Base-by-base conservation (phyloP, 2,329 filamentous ascomycete species). In the Annulohypoxylon truncatum region DNA sequence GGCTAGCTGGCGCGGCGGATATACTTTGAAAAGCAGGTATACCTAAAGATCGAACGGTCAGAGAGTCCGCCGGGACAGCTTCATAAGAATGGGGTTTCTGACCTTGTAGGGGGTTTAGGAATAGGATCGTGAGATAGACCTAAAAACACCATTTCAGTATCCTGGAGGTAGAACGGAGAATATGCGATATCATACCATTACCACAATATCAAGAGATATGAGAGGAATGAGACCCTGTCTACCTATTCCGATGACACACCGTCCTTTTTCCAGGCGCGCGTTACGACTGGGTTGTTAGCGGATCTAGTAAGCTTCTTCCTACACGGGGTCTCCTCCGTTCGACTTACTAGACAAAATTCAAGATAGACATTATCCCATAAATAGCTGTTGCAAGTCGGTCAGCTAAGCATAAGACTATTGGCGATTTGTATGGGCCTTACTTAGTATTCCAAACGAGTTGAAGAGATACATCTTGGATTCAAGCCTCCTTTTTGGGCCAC, bases 181-280 rank as follows among this genome's bases (percentile, higher is more conserved):
- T 13, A 20, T 15, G 7, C 10, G 31, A 1, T 4, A 53, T 60
- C 75, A 56, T 71, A 83, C 83, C 71, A 90, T 90, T 58, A 89
- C 83, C 1, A 88, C 68, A 10, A 87, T 78, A 67, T 90, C 88
- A 67, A 89, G 89, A 0, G 79, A 79, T 46, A 91, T 87, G 9
- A 91, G 80, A 0, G 88, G 87, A 26, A 90, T 83, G 81, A 90
- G 86, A 3, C 85, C 84, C 3, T 82, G 76, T 53, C 80, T 84
- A 70, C 85, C 77, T 83, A 90, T 87, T 15, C 89, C 89, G 58
- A 90, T 89, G 60, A 87, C 83, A 70, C 89, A 91, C 44, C 83
- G 77, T 1, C 84, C 85, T 9, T 86, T 73, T 2, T 85, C 79
- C 55, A 89, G 83, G 59, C 82, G 82, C 2, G 85, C 83, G 46